Evolutionary conservation across 257 asterid genomes (phyloP).

Genomic region (Scutellaria galericulata): DNA sequence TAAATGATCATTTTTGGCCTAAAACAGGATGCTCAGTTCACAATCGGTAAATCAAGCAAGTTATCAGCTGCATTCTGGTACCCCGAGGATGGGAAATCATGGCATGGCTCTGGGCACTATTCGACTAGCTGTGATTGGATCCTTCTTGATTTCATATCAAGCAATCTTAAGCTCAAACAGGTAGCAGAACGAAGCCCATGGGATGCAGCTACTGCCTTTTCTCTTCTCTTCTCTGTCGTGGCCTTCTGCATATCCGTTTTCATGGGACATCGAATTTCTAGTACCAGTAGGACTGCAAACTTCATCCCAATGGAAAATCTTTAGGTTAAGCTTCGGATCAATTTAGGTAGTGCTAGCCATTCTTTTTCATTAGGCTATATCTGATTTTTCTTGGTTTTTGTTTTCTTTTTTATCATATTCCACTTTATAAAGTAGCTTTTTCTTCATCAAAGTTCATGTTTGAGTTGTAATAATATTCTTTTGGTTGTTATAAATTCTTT

Average conservation of each 20-base stretch:
- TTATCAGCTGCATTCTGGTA: slow-evolving; percentile 70
- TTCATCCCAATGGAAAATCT: slow-evolving; percentile 58
- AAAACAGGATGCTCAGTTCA: slow-evolving; percentile 64
- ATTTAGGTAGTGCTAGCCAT: slow-evolving; percentile 22
- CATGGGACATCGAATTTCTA: slow-evolving; percentile 49
- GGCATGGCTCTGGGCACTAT: slow-evolving; percentile 71
- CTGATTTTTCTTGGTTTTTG: not conserved
- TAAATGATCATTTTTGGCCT: not conserved
- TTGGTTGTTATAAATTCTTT: not conserved
- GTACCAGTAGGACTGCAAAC: slow-evolving; percentile 35
- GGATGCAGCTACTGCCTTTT: slow-evolving; percentile 55
- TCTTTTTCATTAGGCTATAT: slow-evolving; percentile 26
- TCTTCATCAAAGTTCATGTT: slow-evolving; percentile 26
- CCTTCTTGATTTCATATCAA: slow-evolving; percentile 47
- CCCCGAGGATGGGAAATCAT: slow-evolving; percentile 55
- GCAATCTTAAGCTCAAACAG: slow-evolving; percentile 30
- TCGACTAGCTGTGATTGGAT: slow-evolving; percentile 68
- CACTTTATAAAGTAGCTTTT: not conserved
- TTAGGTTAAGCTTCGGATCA: slow-evolving; percentile 38
- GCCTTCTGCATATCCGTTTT: slow-evolving; percentile 54
- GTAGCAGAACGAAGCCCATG: slow-evolving; percentile 43
- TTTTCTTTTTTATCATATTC: not conserved
- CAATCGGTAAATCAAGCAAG: slow-evolving; percentile 56
- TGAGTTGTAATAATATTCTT: slow-evolving; percentile 32
- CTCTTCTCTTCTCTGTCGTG: slow-evolving; percentile 59